Conservation (phyloP, 768 basidiomycete genomes). For the Pleurotus eryngii region DNA sequence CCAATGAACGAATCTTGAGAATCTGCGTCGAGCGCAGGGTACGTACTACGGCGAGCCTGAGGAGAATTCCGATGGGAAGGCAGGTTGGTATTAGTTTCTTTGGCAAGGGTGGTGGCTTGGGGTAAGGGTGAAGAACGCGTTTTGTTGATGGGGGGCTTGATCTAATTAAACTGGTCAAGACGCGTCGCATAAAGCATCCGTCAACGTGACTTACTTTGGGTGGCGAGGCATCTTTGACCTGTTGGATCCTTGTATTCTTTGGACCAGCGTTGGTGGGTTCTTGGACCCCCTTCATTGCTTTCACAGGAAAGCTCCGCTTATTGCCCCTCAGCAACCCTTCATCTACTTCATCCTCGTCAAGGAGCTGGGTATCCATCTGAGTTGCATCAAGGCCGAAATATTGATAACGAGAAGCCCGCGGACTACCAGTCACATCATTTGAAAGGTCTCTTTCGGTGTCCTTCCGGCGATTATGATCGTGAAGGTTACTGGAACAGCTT, state of each 20-base stretch:
- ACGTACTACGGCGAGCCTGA: slow-evolving; percentile 13
- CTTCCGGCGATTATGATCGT: slow-evolving; percentile 14
- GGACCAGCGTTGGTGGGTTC: not conserved
- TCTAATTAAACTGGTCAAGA: slow-evolving; percentile 14
- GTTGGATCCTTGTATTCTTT: not conserved
- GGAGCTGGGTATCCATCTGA: slow-evolving; percentile 47
- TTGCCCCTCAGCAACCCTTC: slow-evolving; percentile 58
- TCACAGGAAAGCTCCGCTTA: slow-evolving; percentile 17
- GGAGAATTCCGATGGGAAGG: slow-evolving; percentile 10
- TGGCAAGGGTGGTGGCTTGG: slow-evolving; percentile 9
- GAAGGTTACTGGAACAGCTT: slow-evolving; percentile 14
- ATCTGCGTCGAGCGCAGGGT: slow-evolving; percentile 10
- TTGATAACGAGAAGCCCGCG: slow-evolving; percentile 43
- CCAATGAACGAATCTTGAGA: slow-evolving; percentile 68
- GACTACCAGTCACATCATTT: not conserved
- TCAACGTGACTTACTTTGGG: not conserved
- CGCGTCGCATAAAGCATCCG: not conserved
- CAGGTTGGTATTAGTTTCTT: slow-evolving; percentile 12
- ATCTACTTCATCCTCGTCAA: slow-evolving; percentile 26
- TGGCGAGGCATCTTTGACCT: not conserved
- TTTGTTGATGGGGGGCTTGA: slow-evolving; percentile 24
- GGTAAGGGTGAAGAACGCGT: slow-evolving; percentile 32
- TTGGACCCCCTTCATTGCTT: not conserved
- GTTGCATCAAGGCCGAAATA: slow-evolving; percentile 55
- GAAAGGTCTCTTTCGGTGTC: slow-evolving; percentile 11